A percentile compares a stretch with the other conserved stretches of the same genome.
Conservation (phyloP, 1,284 basidiomycete genomes). For the Apiotrichum mycotoxinovorans region DNA sequence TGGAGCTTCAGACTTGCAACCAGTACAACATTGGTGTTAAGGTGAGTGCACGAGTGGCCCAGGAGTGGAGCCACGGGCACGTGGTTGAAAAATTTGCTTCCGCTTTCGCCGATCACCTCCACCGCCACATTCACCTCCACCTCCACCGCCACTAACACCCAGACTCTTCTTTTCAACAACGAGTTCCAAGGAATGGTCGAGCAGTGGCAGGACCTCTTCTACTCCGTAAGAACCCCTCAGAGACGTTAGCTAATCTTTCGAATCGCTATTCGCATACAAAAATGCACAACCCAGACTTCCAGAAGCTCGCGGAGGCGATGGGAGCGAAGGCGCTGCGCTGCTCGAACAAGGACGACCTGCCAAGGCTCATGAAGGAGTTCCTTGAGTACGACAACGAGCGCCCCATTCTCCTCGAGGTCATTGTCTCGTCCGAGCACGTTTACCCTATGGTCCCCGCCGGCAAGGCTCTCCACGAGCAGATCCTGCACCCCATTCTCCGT, state of each 20-base stretch:
- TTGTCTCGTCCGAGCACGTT: constrained; percentile 85
- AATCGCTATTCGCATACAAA: constrained; percentile 85
- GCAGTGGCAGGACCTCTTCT: constrained; percentile 97
- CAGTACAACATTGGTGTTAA: constrained; percentile 94
- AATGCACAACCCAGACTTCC: constrained; percentile 94
- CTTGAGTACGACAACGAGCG: constrained; percentile 77
- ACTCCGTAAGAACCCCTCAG: constrained; percentile 74
- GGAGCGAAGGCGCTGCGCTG: constrained; percentile 84
- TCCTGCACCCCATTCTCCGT: constrained; percentile 47
- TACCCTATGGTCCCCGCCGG: constrained; percentile 83
- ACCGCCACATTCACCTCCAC: constrained; percentile 25
- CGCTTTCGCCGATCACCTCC: constrained; percentile 48
- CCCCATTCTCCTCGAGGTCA: constrained; percentile 86
- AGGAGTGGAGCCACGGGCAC: not conserved
- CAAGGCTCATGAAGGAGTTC: constrained; percentile 96
- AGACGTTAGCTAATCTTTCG: constrained; percentile 73
- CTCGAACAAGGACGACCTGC: constrained; percentile 67
- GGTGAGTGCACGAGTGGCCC: constrained; percentile 39
- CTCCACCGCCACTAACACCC: not conserved
- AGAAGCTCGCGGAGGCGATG: constrained; percentile 83
- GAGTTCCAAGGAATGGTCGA: constrained; percentile 98
- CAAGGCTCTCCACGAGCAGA: constrained; percentile 84
- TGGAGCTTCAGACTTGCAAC: constrained; percentile 93
- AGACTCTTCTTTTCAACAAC: constrained; percentile 76
- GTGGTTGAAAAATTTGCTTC: not conserved